Evolutionary conservation across 306 rosid species (phyloP).

Genomic region (Vigna hirtella): DNA sequence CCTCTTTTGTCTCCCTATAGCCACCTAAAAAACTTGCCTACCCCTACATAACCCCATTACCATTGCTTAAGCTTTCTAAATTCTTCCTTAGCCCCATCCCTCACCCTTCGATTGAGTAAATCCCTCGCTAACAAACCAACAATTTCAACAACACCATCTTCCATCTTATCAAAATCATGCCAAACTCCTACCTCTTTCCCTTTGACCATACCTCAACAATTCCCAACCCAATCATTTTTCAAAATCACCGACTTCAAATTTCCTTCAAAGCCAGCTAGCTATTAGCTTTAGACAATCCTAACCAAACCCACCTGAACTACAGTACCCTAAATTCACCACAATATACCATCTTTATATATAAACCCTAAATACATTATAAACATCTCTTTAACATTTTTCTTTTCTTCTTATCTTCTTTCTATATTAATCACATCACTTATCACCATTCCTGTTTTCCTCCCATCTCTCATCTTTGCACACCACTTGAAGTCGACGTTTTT

Average conservation of each 20-base stretch:
- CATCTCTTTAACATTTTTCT: not conserved
- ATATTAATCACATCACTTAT: not conserved
- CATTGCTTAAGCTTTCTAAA: slow-evolving; percentile 33
- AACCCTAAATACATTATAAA: not conserved
- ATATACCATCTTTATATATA: not conserved
- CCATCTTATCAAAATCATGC: slow-evolving; percentile 52
- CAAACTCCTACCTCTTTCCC: slow-evolving; percentile 49
- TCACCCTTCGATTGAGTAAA: slow-evolving; percentile 36
- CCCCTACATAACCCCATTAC: slow-evolving; percentile 30
- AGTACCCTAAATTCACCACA: slow-evolving; percentile 1
- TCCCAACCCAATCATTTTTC: slow-evolving; percentile 38
- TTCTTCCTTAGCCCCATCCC: slow-evolving; percentile 4
- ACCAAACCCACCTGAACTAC: slow-evolving; percentile 52
- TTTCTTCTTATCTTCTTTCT: not conserved
- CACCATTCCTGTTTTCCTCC: no score
- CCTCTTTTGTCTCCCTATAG: slow-evolving; percentile 59
- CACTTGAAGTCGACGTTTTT: not conserved
- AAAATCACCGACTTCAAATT: slow-evolving; percentile 41
- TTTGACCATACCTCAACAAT: slow-evolving; percentile 43
- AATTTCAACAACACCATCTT: slow-evolving; percentile 37
- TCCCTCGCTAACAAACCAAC: slow-evolving; percentile 32
- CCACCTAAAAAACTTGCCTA: slow-evolving; percentile 29
- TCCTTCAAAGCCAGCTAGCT: slow-evolving; percentile 41
- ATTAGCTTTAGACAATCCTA: slow-evolving; percentile 40
- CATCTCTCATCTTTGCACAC: no score